Percentiles rank a stretch among this genome's conserved stretches.
phyloP scores from a whole-genome alignment of 148 eudicot genomes.

The Arctostaphylos glauca region DNA sequence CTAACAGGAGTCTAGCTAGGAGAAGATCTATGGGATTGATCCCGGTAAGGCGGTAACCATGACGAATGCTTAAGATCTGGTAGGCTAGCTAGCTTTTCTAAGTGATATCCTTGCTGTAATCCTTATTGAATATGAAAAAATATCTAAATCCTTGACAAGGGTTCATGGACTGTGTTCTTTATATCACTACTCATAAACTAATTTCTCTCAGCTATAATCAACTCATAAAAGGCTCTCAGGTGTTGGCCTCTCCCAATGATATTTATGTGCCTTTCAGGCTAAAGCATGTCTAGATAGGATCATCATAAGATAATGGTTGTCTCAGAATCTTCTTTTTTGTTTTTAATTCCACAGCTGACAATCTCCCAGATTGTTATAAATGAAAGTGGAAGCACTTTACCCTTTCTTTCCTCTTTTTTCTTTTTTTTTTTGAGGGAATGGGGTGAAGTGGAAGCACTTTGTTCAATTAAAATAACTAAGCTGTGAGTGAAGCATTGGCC shows the following conservation, averaged over 20 bases:
- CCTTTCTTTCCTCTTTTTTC: neutral
- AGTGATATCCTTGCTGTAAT: slow-evolving; percentile 4
- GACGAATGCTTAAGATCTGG: neutral
- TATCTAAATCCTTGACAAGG: neutral
- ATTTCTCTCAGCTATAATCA: neutral
- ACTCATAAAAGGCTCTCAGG: neutral
- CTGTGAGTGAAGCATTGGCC: neutral
- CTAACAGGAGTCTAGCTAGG: neutral
- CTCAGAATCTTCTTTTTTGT: neutral
- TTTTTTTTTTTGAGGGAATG: neutral
- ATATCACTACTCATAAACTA: slow-evolving; percentile 7
- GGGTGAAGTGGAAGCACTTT: neutral
- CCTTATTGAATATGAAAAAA: neutral
- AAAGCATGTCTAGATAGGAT: slow-evolving; percentile 8
- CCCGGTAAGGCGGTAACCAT: neutral
- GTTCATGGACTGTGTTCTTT: neutral
- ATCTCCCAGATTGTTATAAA: neutral
- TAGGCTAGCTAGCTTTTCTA: neutral
- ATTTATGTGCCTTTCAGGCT: neutral
- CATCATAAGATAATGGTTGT: neutral
- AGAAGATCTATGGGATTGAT: neutral
- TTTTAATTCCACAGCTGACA: neutral
- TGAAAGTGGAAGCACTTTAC: neutral
- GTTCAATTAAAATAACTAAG: neutral
- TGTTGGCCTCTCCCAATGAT: slow-evolving; percentile 14